Percentiles rank a stretch among this genome's conserved stretches.
These are phyloP conservation scores for Monilinia polystroma DNA, from an alignment of 2,329 filamentous ascomycete species.

Conservation along the genomic window DNA sequence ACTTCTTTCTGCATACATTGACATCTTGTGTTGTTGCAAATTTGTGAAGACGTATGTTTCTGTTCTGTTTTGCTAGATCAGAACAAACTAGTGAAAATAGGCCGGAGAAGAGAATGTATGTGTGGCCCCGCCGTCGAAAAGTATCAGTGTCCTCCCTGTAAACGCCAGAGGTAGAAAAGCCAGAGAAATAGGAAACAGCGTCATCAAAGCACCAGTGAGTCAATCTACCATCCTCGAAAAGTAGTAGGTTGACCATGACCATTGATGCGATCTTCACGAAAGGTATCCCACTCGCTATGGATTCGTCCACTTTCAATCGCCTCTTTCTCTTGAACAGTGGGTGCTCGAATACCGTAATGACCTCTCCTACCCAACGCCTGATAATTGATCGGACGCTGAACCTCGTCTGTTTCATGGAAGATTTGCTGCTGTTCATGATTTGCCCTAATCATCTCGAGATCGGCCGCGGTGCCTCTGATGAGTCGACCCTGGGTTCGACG, in stretches of 20 bases:
- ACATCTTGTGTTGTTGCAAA: not conserved
- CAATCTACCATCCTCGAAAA: not conserved
- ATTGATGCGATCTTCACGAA: conserved; percentile 1
- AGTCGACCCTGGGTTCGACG: fast-evolving
- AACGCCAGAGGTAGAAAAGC: too few relatives aligned
- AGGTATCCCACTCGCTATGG: conserved; percentile 1
- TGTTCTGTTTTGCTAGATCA: not conserved
- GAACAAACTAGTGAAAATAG: too few relatives aligned
- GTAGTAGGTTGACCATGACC: conserved; percentile 3
- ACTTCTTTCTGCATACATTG: not conserved
- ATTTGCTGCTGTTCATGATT: not conserved
- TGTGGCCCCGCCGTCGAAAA: too few relatives aligned
- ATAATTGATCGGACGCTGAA: not conserved
- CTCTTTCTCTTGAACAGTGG: not conserved
- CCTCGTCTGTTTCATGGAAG: conserved; percentile 6
- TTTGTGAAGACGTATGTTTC: too few relatives aligned
- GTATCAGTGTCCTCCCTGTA: too few relatives aligned
- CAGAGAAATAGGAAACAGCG: too few relatives aligned
- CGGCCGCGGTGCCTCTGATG: not conserved
- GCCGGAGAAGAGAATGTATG: too few relatives aligned
- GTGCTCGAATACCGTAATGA: conserved; percentile 1
- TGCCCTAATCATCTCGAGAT: not conserved
- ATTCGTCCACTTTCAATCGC: not conserved
- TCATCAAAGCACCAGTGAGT: too few relatives aligned
- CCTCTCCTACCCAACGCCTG: conserved; percentile 3